Base-by-base conservation (phyloP, 371 early-diverging fungal species). In the Mucor plumbeus region DNA sequence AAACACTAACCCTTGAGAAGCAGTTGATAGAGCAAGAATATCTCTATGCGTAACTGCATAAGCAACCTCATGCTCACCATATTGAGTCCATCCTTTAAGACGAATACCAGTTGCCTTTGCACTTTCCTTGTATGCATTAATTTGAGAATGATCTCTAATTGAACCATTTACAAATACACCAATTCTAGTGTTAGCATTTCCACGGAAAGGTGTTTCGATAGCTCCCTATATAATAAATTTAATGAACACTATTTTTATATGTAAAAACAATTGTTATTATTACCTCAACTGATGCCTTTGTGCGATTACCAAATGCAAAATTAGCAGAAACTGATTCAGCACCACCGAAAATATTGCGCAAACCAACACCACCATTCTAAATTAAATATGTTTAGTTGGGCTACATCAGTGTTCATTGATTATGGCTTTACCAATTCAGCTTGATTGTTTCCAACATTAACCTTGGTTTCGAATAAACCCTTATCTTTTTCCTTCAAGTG, bases 271-370 rank as follows among this genome's bases (percentile, higher is more conserved):
- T 9, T 4, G 5, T 7, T 36, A 26, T 26, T 6, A 39, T 33
- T 79, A 88, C 91, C 82, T 90, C 89, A 65, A 89, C 83, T 34
- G 90, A 85, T 33, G 91, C 85, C 55, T 84, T 88, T 14, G 91
- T 91, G 62, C 86, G 85, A 54, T 83, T 90, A 48, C 91, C 90
- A 59, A 93, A 87, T 38, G 88, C 73, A 47, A 87, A 87, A 69
- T 81, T 90, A 6, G 85, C 82, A 63, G 78, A 83, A 6, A 90
- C 65, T 15, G 85, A 80, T 76, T 96, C 96, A n/a, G 90, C 96
- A 48, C 88, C 90, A 36, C 96, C 96, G 72, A 93, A 90, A 13
- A 90, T 73, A 66, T 96, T 95, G 67, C 91, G 82, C 36, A 90
- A 64, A 21, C 79, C 80, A 64, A 88, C 67, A 11, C 88, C 79